Conservation (phyloP, 768 basidiomycete genomes). For the Kwoniella bestiolae region DNA sequence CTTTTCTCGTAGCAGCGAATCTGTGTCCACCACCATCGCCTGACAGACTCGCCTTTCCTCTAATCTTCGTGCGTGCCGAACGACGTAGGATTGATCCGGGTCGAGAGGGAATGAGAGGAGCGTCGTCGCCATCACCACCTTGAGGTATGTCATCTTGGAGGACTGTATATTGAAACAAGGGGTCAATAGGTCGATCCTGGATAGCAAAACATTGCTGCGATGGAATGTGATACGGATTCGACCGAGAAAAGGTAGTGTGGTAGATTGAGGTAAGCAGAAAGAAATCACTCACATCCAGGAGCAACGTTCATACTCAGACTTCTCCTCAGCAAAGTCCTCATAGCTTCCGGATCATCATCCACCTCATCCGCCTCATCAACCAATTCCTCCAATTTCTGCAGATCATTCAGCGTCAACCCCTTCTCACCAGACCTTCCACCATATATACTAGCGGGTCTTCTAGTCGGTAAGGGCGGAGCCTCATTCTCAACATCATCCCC, state of each 20-base stretch:
- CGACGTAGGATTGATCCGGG: slow-evolving; percentile 89
- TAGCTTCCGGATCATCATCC: slow-evolving; percentile 80
- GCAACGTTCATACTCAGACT: slow-evolving; percentile 86
- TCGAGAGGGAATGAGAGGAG: slow-evolving; percentile 83
- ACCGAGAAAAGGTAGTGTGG: no score
- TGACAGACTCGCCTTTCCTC: slow-evolving; percentile 71
- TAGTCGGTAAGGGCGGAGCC: slow-evolving; percentile 58
- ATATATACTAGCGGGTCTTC: slow-evolving; percentile 70
- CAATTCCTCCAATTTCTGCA: slow-evolving; percentile 91
- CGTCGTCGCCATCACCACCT: slow-evolving; percentile 72
- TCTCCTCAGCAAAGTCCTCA: slow-evolving; percentile 77
- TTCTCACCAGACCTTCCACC: slow-evolving; percentile 72
- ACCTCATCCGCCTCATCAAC: slow-evolving; percentile 80
- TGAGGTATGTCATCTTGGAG: slow-evolving; percentile 44
- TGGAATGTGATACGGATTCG: no score
- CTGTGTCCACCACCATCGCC: slow-evolving; percentile 84
- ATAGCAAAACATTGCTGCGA: no score
- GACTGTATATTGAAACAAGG: slow-evolving; percentile 23
- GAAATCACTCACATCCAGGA: slow-evolving; percentile 71
- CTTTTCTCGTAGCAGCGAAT: slow-evolving; percentile 65
- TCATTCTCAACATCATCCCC: slow-evolving; percentile 76
- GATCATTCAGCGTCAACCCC: slow-evolving; percentile 80
- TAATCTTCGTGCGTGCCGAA: slow-evolving; percentile 91
- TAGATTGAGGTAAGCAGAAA: neutral
- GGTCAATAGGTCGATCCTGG: no score